A percentile compares a stretch with the other conserved stretches of the same genome.
Conservation (phyloP, 441 rosid genomes). For the Syzygium malaccense region DNA sequence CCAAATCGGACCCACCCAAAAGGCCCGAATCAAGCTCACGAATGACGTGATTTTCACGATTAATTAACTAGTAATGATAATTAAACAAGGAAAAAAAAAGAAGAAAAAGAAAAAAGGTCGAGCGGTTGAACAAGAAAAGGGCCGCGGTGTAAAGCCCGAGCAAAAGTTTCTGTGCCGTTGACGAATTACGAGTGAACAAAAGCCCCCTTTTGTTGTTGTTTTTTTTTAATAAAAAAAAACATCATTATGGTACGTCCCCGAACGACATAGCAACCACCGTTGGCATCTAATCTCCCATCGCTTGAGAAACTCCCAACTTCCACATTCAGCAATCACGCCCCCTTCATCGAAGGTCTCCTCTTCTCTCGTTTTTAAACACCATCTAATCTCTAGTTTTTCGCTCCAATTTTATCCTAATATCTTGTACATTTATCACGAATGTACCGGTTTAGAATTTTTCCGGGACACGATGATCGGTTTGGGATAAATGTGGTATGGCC, state of each 20-base stretch:
- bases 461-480: rapidly evolving
- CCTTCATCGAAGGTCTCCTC: background rate
- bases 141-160: background rate
- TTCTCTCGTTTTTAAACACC: no score
- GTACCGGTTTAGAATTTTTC: rapidly evolving
- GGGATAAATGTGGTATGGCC: background rate
- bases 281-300: background rate
- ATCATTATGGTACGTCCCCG: background rate
- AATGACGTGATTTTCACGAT: background rate
- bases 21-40: background rate
- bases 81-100: background rate
- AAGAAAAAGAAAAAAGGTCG: background rate
- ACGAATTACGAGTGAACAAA: background rate
- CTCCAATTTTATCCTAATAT: background rate
- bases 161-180: background rate
- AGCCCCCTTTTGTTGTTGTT: background rate
- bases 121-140: background rate
- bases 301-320: background rate
- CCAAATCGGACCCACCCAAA: background rate
- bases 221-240: background rate
- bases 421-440: rapidly evolving
- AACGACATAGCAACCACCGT: background rate
- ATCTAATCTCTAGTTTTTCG: background rate
- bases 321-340: background rate
- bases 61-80: background rate